Evolutionary conservation across 495 filamentous ascomycete genomes (phyloP).

Genomic region (Xylaria bambusicola): DNA sequence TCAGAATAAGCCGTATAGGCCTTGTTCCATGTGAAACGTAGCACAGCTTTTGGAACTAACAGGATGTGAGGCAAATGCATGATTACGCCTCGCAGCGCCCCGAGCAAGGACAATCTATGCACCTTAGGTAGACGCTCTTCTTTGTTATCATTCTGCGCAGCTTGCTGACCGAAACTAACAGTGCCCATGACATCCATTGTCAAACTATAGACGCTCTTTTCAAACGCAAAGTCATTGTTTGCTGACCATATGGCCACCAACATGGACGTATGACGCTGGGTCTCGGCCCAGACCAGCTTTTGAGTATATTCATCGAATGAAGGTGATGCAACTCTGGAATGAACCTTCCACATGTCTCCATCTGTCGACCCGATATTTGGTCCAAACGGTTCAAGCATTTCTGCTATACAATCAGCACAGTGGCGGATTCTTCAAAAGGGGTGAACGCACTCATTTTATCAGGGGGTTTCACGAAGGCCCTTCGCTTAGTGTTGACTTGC

Average conservation of each 20-base stretch:
- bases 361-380: conserved; percentile 27
- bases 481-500: not conserved
- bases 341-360: conserved; percentile 21
- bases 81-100: not conserved
- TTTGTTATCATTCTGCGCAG: not conserved
- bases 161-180: not conserved
- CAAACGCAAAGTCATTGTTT: not conserved
- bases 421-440: not conserved
- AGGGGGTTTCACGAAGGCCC: not conserved
- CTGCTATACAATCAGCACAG: conserved; percentile 2
- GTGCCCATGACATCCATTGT: not conserved
- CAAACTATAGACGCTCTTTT: not conserved
- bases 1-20: not conserved
- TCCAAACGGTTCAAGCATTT: conserved; percentile 29
- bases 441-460: not conserved
- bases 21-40: not conserved
- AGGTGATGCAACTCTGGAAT: conserved; percentile 26
- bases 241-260: not conserved
- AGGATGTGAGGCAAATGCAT: conserved; percentile 5
- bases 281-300: conserved; percentile 28
- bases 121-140: not conserved
- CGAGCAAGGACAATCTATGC: not conserved
- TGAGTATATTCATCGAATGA: conserved; percentile 25
- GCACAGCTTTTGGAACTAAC: not conserved
- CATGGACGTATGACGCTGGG: conserved; percentile 18